A percentile compares a stretch with the other conserved stretches of the same genome.
Conservation (phyloP, 306 rosid genomes). For the Glycine soja region DNA sequence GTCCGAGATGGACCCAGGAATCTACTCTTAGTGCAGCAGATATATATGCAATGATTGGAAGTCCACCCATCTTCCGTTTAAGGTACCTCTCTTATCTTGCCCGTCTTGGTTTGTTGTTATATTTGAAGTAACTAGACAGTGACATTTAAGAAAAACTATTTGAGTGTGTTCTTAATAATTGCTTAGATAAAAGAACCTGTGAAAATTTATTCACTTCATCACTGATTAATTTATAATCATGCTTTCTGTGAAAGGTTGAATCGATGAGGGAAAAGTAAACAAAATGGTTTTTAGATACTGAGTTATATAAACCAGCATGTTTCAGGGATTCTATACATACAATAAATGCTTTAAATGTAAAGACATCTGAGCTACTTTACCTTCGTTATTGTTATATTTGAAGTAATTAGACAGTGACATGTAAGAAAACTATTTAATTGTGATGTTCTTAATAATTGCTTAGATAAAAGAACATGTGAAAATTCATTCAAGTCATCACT, state of each 20-base stretch:
- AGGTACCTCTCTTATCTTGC: slow-evolving; percentile 61
- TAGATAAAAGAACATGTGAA: too few relatives aligned
- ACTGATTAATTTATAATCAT: slow-evolving; percentile 14
- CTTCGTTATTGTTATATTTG: not conserved
- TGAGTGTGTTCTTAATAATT: not conserved
- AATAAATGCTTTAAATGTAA: slow-evolving; percentile 20
- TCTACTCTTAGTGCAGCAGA: slow-evolving; percentile 83
- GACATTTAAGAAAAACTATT: slow-evolving; percentile 13
- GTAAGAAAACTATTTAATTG: too few relatives aligned
- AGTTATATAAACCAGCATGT: not conserved
- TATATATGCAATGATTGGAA: slow-evolving; percentile 76
- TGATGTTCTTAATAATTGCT: too few relatives aligned
- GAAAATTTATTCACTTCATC: slow-evolving; percentile 4
- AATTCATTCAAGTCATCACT: too few relatives aligned
- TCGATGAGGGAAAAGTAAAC: too few relatives aligned
- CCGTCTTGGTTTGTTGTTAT: slow-evolving; percentile 40
- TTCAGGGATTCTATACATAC: not conserved
- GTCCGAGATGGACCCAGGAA: slow-evolving; percentile 85
- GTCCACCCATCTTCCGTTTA: slow-evolving; percentile 82
- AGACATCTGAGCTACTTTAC: slow-evolving; percentile 3
- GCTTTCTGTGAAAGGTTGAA: not conserved
- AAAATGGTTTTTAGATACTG: too few relatives aligned
- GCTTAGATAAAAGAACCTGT: slow-evolving; percentile 7
- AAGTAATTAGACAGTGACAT: too few relatives aligned
- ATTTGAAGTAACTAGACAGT: slow-evolving; percentile 14